phyloP scores from a whole-genome alignment of 2,329 filamentous ascomycete species.

The Cladosporium sp. region DNA sequence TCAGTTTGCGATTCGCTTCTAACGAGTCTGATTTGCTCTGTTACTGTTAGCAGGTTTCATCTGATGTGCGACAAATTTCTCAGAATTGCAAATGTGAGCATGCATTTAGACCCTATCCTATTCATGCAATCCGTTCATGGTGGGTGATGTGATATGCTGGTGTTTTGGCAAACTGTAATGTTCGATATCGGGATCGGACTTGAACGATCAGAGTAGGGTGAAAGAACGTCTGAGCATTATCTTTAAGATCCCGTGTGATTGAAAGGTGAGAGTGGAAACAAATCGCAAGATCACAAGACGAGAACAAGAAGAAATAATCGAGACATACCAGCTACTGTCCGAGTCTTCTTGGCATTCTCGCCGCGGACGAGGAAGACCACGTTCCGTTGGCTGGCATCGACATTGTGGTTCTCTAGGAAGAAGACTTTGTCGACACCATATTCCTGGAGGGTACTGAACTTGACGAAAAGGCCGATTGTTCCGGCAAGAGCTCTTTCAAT shows the following conservation, averaged over 20 bases:
- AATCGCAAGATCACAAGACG: background rate
- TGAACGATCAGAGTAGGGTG: conserved; percentile 54
- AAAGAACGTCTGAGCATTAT: conserved; percentile 55
- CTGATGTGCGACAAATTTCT: background rate
- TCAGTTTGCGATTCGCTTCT: conserved; percentile 84
- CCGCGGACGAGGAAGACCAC: conserved; percentile 90
- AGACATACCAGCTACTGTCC: conserved; percentile 77
- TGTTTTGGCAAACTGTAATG: conserved; percentile 20
- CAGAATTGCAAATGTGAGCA: conserved; percentile 9
- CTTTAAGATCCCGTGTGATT: conserved; percentile 54
- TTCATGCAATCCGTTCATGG: conserved; percentile 8
- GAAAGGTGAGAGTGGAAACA: background rate
- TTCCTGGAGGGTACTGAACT: conserved; percentile 92
- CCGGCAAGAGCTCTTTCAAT: conserved; percentile 89
- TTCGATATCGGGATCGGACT: conserved; percentile 40
- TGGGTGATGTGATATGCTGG: conserved; percentile 20
- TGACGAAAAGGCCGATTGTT: conserved; percentile 85
- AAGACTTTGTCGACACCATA: conserved; percentile 98
- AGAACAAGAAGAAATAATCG: conserved; percentile 14
- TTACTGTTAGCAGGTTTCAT: conserved; percentile 11
- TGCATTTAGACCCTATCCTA: conserved; percentile 17
- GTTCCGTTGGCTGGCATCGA: conserved; percentile 91
- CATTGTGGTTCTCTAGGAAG: conserved; percentile 92
- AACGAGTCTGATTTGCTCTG: conserved; percentile 88
- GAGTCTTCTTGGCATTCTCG: conserved; percentile 81